These are phyloP conservation scores for Pelargonium fulgidum DNA, from an alignment of 441 rosid species.

Conservation along the genomic window DNA sequence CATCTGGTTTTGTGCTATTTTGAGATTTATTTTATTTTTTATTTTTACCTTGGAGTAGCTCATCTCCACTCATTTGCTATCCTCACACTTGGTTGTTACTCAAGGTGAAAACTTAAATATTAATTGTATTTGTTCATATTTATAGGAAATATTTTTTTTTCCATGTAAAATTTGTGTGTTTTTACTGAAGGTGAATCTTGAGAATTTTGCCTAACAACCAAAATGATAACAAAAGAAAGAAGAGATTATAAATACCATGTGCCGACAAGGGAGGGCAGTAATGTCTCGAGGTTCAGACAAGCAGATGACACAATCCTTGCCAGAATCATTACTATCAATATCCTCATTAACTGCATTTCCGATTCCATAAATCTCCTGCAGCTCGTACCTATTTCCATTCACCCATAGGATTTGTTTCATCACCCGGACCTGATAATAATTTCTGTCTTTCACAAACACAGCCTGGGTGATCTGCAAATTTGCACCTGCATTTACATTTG, in stretches of 20 bases:
- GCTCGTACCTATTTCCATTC: slow-evolving; percentile 70
- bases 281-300: slow-evolving; percentile 86
- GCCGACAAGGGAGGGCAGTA: slow-evolving; percentile 78
- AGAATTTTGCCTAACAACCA: no score
- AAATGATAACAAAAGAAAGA: no score
- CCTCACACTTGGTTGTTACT: no score
- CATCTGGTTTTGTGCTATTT: no score
- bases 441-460: slow-evolving; percentile 46
- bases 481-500: slow-evolving; percentile 37
- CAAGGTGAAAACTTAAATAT: no score
- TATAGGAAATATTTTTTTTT: no score
- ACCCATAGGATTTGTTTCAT: slow-evolving; percentile 74
- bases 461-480: slow-evolving; percentile 66
- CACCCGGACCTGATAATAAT: slow-evolving; percentile 54
- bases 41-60: no score
- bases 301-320: slow-evolving; percentile 90
- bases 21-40: no score
- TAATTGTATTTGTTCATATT: no score
- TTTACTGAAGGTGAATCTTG: no score
- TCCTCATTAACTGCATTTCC: slow-evolving; percentile 52
- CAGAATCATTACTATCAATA: slow-evolving; percentile 54
- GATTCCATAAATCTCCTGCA: slow-evolving; percentile 72
- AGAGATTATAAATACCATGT: slow-evolving; percentile 51
- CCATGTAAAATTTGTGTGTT: no score
- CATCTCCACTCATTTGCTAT: no score